A percentile compares a stretch with the other conserved stretches of the same genome.
These are phyloP conservation scores for Syzygium oleosum DNA, from an alignment of 345 rosid genomes.

Conservation along the genomic window DNA sequence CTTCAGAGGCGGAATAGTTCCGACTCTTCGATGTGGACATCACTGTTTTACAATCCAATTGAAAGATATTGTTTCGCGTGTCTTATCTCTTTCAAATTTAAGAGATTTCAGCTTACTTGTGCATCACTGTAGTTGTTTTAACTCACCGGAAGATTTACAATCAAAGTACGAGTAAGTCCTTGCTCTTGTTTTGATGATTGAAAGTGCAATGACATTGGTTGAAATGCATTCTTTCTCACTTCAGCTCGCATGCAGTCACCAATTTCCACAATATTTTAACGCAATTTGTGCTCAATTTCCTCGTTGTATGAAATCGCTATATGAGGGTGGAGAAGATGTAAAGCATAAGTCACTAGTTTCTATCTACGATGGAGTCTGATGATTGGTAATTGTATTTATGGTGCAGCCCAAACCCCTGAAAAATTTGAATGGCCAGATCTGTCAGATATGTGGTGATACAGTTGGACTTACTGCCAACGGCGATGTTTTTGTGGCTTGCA, in stretches of 20 bases:
- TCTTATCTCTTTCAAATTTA: neutral
- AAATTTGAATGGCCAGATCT: conserved; percentile 63
- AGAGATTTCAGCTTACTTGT: neutral
- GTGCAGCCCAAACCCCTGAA: conserved; percentile 86
- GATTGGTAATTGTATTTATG: neutral
- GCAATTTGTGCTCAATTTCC: neutral
- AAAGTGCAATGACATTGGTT: neutral
- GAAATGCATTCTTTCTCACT: neutral
- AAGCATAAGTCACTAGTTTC: neutral
- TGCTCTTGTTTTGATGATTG: neutral
- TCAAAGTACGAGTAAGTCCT: neutral
- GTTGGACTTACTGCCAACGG: conserved; percentile 57
- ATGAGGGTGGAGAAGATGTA: neutral
- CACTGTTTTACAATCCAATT: neutral
- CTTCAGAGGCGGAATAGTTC: neutral
- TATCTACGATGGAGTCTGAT: conserved; percentile 1
- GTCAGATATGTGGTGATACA: conserved; percentile 95
- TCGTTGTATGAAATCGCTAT: neutral
- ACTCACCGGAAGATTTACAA: neutral
- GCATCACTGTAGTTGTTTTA: neutral
- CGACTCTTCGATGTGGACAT: neutral
- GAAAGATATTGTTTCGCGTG: neutral
- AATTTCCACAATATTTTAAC: neutral
- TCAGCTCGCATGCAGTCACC: neutral
- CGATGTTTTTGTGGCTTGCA: conserved; percentile 92